Conservation (phyloP, 139 green algal species). For the Tetraselmis chui region DNA sequence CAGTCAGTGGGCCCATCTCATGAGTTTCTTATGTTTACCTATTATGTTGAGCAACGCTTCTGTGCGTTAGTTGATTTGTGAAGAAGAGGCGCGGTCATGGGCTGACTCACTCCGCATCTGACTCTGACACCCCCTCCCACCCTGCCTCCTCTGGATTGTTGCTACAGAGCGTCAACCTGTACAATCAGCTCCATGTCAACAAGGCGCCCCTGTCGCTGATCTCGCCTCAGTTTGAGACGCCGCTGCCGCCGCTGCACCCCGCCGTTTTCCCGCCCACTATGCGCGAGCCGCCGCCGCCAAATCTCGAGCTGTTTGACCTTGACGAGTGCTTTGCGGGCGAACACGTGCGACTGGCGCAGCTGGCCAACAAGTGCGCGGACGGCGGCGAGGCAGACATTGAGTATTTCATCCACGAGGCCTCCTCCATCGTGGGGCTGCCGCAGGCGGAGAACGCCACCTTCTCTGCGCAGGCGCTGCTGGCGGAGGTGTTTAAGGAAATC, state of each 20-base stretch:
- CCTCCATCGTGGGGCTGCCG: conserved; percentile 53
- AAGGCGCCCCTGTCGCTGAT: conserved; percentile 63
- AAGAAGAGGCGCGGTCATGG: too few relatives aligned
- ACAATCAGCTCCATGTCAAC: conserved; percentile 56
- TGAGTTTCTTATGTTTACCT: too few relatives aligned
- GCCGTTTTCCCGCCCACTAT: conserved; percentile 72
- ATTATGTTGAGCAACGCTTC: too few relatives aligned
- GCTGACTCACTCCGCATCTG: too few relatives aligned
- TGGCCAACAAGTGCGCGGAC: conserved; percentile 63
- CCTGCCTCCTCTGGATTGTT: not conserved
- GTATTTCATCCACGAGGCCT: conserved; percentile 62
- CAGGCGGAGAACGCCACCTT: conserved; percentile 18
- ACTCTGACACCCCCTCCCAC: not conserved
- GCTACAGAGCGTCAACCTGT: conserved; percentile 41
- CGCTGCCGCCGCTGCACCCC: conserved; percentile 68
- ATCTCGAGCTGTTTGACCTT: conserved; percentile 82
- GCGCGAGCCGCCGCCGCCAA: conserved; percentile 61
- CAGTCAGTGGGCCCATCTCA: too few relatives aligned
- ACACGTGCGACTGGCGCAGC: conserved; percentile 49
- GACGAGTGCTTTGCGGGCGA: conserved; percentile 70
- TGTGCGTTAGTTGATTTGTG: too few relatives aligned
- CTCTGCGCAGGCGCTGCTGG: conserved; percentile 28
- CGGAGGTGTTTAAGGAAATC: conserved; percentile 54
- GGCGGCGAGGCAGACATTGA: conserved; percentile 56
- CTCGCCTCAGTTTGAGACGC: conserved; percentile 66